These are phyloP conservation scores for Nakazawaea holstii DNA, from an alignment of 805 yeast genomes.

Conservation along the genomic window DNA sequence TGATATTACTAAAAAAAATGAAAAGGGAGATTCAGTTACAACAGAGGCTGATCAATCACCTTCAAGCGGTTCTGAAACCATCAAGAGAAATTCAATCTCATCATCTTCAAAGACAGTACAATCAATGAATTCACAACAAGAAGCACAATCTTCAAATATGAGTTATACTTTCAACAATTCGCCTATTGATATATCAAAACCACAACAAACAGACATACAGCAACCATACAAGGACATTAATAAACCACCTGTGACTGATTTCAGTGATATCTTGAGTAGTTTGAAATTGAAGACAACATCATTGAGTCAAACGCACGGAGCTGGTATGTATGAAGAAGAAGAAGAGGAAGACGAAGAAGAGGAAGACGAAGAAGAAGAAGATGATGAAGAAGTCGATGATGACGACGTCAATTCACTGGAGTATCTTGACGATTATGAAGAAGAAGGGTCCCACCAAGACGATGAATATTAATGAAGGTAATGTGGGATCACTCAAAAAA, in stretches of 20 bases:
- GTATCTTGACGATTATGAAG: too few species aligned
- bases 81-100: neutral
- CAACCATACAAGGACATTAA: neutral
- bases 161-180: constrained; percentile 3
- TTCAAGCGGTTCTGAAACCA: constrained; percentile 1
- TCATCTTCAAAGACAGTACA: neutral
- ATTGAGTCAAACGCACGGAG: neutral
- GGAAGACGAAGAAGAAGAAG: neutral
- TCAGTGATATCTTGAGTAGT: constrained; percentile 3
- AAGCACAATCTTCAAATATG: neutral
- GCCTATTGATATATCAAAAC: constrained; percentile 1
- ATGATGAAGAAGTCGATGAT: too few species aligned
- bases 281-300: neutral
- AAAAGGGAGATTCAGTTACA: neutral
- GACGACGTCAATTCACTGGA: too few species aligned
- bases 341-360: neutral
- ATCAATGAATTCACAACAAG: neutral
- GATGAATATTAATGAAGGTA: too few species aligned
- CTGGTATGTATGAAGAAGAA: neutral
- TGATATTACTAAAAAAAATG: neutral
- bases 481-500: too few species aligned
- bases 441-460: too few species aligned
- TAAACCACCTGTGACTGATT: neutral
- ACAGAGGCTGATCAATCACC: neutral
- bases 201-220: neutral